phyloP scores from a whole-genome alignment of 768 basidiomycete species.

The Mycena rebaudengoi region DNA sequence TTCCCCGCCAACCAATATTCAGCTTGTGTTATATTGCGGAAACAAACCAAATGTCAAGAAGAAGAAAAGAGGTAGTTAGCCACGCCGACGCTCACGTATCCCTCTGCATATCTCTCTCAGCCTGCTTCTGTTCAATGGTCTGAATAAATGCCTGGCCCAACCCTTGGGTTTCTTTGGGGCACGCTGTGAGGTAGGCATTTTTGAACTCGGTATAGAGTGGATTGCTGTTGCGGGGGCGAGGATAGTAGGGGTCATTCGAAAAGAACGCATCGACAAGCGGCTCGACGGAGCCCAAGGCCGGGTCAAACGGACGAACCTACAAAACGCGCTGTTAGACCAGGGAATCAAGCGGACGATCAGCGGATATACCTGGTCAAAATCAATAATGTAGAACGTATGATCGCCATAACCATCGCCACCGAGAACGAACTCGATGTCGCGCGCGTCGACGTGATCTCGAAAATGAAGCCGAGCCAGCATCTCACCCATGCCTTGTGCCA shows the following conservation, averaged over 20 bases:
- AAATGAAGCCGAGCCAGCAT: conserved; percentile 39
- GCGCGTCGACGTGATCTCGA: conserved; percentile 35
- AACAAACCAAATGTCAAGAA: too few species aligned
- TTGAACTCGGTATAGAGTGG: conserved; percentile 32
- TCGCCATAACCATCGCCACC: conserved; percentile 31
- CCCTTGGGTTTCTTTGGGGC: conserved; percentile 21
- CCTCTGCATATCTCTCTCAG: background rate
- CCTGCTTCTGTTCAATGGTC: conserved; percentile 31
- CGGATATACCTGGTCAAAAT: conserved; percentile 41
- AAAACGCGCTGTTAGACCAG: background rate
- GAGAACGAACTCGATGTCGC: conserved; percentile 42
- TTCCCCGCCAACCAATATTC: too few species aligned
- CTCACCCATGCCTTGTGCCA: conserved; percentile 38
- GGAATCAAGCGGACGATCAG: too few species aligned
- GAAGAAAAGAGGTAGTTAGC: too few species aligned
- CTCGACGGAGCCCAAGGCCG: conserved; percentile 23
- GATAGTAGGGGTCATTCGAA: conserved; percentile 43
- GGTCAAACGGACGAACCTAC: conserved; percentile 33
- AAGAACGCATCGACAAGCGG: conserved; percentile 35
- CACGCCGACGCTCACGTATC: too few species aligned
- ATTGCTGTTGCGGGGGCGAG: conserved; percentile 31
- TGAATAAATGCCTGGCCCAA: conserved; percentile 23
- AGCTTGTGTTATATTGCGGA: too few species aligned
- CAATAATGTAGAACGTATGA: conserved; percentile 32
- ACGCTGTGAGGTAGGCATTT: conserved; percentile 31